A percentile compares a stretch with the other conserved stretches of the same genome.
phyloP scores from a whole-genome alignment of 345 rosid genomes.

The Brassica juncea region DNA sequence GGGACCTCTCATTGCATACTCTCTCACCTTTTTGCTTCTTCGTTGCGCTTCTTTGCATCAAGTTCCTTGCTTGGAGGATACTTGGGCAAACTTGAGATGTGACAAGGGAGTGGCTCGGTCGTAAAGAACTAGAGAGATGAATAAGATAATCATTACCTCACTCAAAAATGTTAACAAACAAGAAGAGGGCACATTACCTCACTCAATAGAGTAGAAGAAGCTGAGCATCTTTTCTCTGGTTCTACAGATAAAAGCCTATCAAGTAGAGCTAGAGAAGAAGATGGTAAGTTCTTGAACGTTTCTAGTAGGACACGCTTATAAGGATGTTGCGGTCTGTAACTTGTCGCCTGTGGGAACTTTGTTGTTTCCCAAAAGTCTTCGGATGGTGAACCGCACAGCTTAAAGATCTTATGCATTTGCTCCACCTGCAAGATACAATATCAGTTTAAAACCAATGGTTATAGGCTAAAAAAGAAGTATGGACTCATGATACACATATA shows the following conservation, averaged over 20 bases:
- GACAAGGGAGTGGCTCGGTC: slow-evolving; percentile 64
- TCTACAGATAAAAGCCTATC: slow-evolving; percentile 74
- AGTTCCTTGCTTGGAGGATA: slow-evolving; percentile 84
- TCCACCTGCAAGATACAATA: slow-evolving; percentile 64
- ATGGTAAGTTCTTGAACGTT: slow-evolving; percentile 58
- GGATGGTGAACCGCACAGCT: slow-evolving; percentile 89
- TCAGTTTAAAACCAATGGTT: not conserved
- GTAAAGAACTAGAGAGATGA: slow-evolving; percentile 56
- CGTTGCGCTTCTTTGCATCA: slow-evolving; percentile 59
- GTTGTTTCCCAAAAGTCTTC: slow-evolving; percentile 79
- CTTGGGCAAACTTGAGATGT: slow-evolving; percentile 67
- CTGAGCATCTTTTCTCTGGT: slow-evolving; percentile 66
- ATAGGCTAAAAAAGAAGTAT: not conserved
- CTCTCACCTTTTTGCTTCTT: slow-evolving; percentile 61
- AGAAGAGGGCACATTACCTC: slow-evolving; percentile 44
- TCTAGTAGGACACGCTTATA: slow-evolving; percentile 62
- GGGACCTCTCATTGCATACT: not conserved
- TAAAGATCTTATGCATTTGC: slow-evolving; percentile 94
- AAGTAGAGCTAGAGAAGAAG: slow-evolving; percentile 55
- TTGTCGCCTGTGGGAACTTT: slow-evolving; percentile 68
- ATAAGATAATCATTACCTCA: not conserved
- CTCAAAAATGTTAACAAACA: not conserved
- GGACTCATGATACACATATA: not conserved
- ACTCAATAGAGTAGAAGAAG: slow-evolving; percentile 57
- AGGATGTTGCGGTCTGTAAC: slow-evolving; percentile 71